Percentiles rank a stretch among this genome's conserved stretches.
These are phyloP conservation scores for Candida berthetii DNA, from an alignment of 805 yeast genomes.

Conservation along the genomic window DNA sequence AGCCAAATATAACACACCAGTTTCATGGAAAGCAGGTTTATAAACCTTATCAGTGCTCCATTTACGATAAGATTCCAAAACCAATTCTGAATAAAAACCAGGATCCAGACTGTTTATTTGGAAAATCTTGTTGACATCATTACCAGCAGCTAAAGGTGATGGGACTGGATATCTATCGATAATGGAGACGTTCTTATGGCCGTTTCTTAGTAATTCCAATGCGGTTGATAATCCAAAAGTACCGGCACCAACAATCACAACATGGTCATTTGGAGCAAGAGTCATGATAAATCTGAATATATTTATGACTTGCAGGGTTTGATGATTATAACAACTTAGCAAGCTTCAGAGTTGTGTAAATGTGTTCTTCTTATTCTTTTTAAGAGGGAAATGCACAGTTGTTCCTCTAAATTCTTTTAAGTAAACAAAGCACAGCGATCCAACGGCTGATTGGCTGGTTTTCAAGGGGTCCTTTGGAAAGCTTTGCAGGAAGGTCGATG, in stretches of 20 bases:
- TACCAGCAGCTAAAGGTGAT: slow-evolving; percentile 33
- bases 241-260: slow-evolving; percentile 34
- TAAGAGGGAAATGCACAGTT: too few relatives aligned
- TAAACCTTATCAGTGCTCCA: slow-evolving; percentile 27
- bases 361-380: too few relatives aligned
- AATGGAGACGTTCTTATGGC: slow-evolving; percentile 22
- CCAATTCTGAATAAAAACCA: slow-evolving; percentile 15
- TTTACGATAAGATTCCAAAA: slow-evolving; percentile 25
- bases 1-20: slow-evolving; percentile 25
- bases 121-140: slow-evolving; percentile 36
- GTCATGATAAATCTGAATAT: too few relatives aligned
- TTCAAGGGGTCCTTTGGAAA: too few relatives aligned
- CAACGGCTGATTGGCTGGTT: too few relatives aligned
- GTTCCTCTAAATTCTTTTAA: too few relatives aligned
- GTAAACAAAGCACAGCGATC: too few relatives aligned
- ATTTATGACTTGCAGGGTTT: too few relatives aligned
- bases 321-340: too few relatives aligned
- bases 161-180: slow-evolving; percentile 28
- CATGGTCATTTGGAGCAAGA: not conserved
- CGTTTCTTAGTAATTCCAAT: slow-evolving; percentile 26
- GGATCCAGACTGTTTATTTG: slow-evolving; percentile 16
- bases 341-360: too few relatives aligned
- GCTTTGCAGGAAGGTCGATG: too few relatives aligned
- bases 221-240: slow-evolving; percentile 39
- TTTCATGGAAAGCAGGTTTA: slow-evolving; percentile 24